phyloP scores from a whole-genome alignment of 2,329 filamentous ascomycete genomes.

The Phyllosticta ampelicida region DNA sequence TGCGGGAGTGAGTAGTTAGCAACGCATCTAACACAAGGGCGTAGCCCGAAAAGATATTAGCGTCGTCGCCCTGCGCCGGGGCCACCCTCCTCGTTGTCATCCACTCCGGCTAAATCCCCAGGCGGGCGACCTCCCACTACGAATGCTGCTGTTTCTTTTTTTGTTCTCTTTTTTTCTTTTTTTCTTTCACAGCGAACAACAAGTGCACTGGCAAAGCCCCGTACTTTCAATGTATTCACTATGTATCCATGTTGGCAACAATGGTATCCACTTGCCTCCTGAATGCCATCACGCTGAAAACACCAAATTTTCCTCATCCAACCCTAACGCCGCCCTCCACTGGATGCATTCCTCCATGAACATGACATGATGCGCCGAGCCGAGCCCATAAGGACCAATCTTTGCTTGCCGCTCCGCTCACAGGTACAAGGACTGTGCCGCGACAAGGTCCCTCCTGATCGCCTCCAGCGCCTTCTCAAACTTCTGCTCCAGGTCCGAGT shows the following conservation, averaged over 20 bases:
- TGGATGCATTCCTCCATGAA: constrained; percentile 2
- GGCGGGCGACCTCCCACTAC: neutral
- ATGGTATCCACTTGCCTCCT: neutral
- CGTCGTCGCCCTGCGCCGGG: constrained; percentile 4
- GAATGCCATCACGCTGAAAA: neutral
- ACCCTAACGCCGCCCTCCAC: constrained; percentile 2
- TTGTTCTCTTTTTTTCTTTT: neutral
- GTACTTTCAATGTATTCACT: too few species aligned
- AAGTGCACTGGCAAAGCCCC: neutral
- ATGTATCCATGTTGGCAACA: too few species aligned
- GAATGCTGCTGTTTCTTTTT: neutral
- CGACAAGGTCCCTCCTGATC: constrained; percentile 87
- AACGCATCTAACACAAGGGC: constrained; percentile 7
- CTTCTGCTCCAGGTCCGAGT: constrained; percentile 82
- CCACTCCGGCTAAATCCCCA: too few species aligned
- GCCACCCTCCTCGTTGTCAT: neutral
- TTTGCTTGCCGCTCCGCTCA: constrained; percentile 12
- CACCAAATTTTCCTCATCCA: neutral
- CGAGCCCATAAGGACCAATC: neutral
- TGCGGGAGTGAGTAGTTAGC: constrained; percentile 4
- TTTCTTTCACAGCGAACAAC: neutral
- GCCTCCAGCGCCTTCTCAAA: constrained; percentile 79
- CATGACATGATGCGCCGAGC: neutral
- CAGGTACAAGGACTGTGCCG: constrained; percentile 85
- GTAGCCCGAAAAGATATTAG: neutral